Evolutionary conservation across 768 basidiomycete species (phyloP).

Genomic region (Hygrophoropsis aurantiaca): DNA sequence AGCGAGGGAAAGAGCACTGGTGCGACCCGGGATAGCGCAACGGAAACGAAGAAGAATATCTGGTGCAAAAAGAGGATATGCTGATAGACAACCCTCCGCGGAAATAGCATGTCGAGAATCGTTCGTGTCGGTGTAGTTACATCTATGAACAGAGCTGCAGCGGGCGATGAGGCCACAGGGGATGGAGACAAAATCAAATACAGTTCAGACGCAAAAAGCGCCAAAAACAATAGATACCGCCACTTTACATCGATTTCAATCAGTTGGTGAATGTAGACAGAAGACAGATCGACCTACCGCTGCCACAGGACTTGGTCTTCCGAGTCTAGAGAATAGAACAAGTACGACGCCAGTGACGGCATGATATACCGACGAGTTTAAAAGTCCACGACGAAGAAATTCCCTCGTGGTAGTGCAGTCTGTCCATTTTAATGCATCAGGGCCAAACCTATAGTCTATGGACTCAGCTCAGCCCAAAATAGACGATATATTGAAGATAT

Average conservation of each 20-base stretch:
- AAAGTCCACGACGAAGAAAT: slow-evolving; percentile 64
- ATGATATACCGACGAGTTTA: slow-evolving; percentile 65
- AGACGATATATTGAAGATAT: neutral
- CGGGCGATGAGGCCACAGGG: slow-evolving; percentile 29
- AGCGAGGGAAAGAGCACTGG: slow-evolving; percentile 59
- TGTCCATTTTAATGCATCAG: slow-evolving; percentile 66
- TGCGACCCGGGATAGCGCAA: slow-evolving; percentile 69
- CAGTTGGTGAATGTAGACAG: too few relatives aligned
- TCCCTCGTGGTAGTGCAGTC: slow-evolving; percentile 69
- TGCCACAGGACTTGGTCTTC: slow-evolving; percentile 56
- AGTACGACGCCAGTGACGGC: slow-evolving; percentile 57
- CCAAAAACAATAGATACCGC: slow-evolving; percentile 74
- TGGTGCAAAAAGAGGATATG: slow-evolving; percentile 78
- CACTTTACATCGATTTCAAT: slow-evolving; percentile 46
- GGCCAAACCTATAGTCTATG: slow-evolving; percentile 61
- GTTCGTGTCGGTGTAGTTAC: slow-evolving; percentile 11
- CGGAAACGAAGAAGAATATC: slow-evolving; percentile 69
- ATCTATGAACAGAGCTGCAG: slow-evolving; percentile 23
- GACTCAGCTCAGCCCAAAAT: slow-evolving; percentile 6
- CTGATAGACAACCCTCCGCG: slow-evolving; percentile 68
- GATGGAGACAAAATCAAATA: slow-evolving; percentile 63
- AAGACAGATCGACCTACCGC: slow-evolving; percentile 52
- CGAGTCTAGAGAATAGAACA: slow-evolving; percentile 62
- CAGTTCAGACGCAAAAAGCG: slow-evolving; percentile 61
- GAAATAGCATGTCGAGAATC: slow-evolving; percentile 49